Evolutionary conservation across 1,284 basidiomycete genomes (phyloP), one percentile per base, ranked within the genome.

Genomic region (Sanghuangporus sanghuang): DNA sequence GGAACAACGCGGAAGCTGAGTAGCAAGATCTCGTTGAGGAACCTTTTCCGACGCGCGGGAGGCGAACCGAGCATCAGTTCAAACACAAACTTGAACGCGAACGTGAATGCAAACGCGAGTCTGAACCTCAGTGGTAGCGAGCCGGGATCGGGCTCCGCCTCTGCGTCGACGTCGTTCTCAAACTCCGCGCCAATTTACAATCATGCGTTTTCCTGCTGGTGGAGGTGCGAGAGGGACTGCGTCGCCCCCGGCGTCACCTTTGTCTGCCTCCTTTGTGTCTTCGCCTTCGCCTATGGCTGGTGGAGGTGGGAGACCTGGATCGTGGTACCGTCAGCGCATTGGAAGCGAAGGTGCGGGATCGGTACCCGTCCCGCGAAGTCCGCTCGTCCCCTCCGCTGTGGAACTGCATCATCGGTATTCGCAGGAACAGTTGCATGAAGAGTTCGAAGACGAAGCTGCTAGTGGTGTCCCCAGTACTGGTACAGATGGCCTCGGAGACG

Each of bases 391-490:
- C 27, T 36, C 40, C 36, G 48, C 61, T 36, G 61, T 60, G 35
- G 61, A 66, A 50, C 61, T 66, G 56, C 64, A 63, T 39, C 64
- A 63, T 54, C 54, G 46, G 46, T 54, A 59, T 18, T 66, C 64
- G 7, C 56, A 52, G 14, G 64, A 66, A 21, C 42, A 38, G 6
- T 6, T 61, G 1, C n/a, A 36, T 4, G 59, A 61, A 39, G 57
- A 49, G 2, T 50, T 59, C 48, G 50, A 56, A 35, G 18, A 52
- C 7, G 63, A 64, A 40, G 38, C n/a, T 14, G 62, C 48, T 6
- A 16, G 14, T 18, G 49, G 35, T 12, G 42, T 16, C 44, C 9
- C 18, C 6, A 36, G 32, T 16, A 23, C 21, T 5, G 59, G 53
- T 4, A 18, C n/a, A 38, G 57, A 35, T 32, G 27, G 5, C 5